Evolutionary conservation across 2,329 filamentous ascomycete species (phyloP).

Genomic region (Apiospora pterosperma): DNA sequence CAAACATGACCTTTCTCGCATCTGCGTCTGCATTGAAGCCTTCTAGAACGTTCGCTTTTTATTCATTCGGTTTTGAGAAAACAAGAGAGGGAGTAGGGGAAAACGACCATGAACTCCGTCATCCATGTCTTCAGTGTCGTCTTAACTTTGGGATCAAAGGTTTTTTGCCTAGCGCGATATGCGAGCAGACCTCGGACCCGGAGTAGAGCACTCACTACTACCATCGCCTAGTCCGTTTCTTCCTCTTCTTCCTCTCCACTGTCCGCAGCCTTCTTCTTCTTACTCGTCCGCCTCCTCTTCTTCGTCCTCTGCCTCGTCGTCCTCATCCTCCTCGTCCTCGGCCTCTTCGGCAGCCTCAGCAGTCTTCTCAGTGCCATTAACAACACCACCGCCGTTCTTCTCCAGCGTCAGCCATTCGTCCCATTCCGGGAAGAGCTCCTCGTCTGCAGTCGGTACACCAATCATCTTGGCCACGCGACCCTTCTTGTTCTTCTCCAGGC

Average conservation of each 20-base stretch:
- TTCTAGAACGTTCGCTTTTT: background rate
- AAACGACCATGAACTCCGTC: background rate
- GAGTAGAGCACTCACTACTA: background rate
- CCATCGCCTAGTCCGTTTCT: background rate
- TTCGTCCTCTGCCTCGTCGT: conserved; percentile 19
- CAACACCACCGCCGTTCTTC: conserved; percentile 56
- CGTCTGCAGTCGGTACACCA: conserved; percentile 76
- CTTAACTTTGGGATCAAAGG: background rate
- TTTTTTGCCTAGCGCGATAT: background rate
- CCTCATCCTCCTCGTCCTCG: conserved; percentile 17
- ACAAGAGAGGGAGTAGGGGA: background rate
- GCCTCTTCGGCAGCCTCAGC: conserved; percentile 15
- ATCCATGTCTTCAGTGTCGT: background rate
- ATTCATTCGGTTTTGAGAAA: background rate
- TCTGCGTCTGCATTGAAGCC: background rate
- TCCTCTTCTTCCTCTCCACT: background rate
- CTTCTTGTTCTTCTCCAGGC: conserved; percentile 81
- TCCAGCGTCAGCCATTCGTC: conserved; percentile 84
- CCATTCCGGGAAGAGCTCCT: conserved; percentile 95
- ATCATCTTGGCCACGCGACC: conserved; percentile 79
- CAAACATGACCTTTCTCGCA: background rate
- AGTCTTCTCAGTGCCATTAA: conserved; percentile 29
- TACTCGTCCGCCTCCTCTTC: conserved; percentile 19
- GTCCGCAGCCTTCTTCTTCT: conserved; percentile 2
- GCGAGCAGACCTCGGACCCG: background rate